phyloP scores from a whole-genome alignment of 2,329 filamentous ascomycete genomes.

The Cadophora malorum region DNA sequence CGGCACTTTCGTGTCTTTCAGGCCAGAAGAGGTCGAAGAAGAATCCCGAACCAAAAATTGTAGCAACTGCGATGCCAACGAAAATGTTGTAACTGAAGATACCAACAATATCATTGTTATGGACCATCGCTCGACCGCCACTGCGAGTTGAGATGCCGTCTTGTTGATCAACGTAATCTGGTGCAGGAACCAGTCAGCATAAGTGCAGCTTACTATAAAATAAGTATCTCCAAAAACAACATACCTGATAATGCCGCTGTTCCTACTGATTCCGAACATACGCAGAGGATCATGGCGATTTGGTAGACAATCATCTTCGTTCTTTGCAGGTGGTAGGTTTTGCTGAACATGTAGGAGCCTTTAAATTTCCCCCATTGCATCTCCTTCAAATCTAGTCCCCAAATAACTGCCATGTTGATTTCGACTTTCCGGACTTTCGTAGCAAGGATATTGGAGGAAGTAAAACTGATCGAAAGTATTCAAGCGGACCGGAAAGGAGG shows the following conservation, averaged over 20 bases:
- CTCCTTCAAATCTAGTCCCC: conserved; percentile 62
- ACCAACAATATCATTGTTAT: conserved; percentile 62
- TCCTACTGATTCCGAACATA: conserved; percentile 61
- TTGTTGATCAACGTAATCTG: conserved; percentile 62
- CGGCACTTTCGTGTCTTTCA: conserved; percentile 55
- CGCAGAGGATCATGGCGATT: conserved; percentile 62
- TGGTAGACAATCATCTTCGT: conserved; percentile 67
- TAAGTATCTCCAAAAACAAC: conserved; percentile 1
- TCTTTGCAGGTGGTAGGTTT: conserved; percentile 58
- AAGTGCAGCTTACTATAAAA: neutral
- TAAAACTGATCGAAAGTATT: neutral
- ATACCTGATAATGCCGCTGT: conserved; percentile 60
- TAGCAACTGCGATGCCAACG: conserved; percentile 61
- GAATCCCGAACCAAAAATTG: conserved; percentile 64
- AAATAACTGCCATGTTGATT: conserved; percentile 54
- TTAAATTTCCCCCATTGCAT: conserved; percentile 66
- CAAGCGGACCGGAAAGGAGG: neutral
- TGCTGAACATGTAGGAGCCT: conserved; percentile 63
- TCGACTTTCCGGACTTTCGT: neutral
- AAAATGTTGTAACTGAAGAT: conserved; percentile 64
- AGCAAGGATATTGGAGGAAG: neutral
- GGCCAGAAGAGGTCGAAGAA: conserved; percentile 69
- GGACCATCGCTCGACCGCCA: conserved; percentile 49
- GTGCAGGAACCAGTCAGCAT: conserved; percentile 2
- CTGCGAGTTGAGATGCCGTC: conserved; percentile 51